Base-by-base conservation (phyloP, 768 basidiomycete genomes). In the Pleurotus giganteus region DNA sequence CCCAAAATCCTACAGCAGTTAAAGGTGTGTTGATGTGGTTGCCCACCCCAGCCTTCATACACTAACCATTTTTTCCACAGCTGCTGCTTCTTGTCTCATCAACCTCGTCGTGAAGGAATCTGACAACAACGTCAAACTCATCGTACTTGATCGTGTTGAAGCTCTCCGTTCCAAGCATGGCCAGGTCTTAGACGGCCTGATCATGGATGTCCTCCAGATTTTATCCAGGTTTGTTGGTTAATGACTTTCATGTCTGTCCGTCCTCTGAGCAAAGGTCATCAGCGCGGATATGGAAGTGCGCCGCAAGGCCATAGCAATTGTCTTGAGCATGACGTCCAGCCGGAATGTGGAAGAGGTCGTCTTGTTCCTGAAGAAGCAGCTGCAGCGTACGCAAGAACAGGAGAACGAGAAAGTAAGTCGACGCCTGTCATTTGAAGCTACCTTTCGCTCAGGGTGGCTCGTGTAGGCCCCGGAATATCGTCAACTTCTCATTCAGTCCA, bases 121-220 rank as follows among this genome's bases (percentile, higher is more conserved):
- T 1, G 96, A 98, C 74, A 99, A 98, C 73, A 99, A 99, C 63
- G 96, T 98, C 70, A 98, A 98, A 71, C 82, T 98, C 42, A 98
- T 98, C 56, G 96, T 98, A 15, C 79, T 99, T 23, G 91, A 96
- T 65, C 86, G 97, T 42, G 80, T 99, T 31, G 91, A 98, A 53
- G 72, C 71, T 29, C 77, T 99, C 19, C 83, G 91, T 41, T 76
- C 84, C 4, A 91, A 87, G 64, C 94, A 98, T 69, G 94, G 91
- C 15, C 85, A 85, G 62, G 85, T 98, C 32, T 74, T 98, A 36
- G 94, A 98, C 65, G 80, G 85, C 11, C 81, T 98, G 49, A 94
- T 94, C 58, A 95, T 97, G 91, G 97, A 99, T 62, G 83, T 99
- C 39, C 80, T 99, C 15, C 92, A 95, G 66, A 86, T 97, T 15